Conservation (phyloP, 768 basidiomycete species). For the Lentinus brumalis region DNA sequence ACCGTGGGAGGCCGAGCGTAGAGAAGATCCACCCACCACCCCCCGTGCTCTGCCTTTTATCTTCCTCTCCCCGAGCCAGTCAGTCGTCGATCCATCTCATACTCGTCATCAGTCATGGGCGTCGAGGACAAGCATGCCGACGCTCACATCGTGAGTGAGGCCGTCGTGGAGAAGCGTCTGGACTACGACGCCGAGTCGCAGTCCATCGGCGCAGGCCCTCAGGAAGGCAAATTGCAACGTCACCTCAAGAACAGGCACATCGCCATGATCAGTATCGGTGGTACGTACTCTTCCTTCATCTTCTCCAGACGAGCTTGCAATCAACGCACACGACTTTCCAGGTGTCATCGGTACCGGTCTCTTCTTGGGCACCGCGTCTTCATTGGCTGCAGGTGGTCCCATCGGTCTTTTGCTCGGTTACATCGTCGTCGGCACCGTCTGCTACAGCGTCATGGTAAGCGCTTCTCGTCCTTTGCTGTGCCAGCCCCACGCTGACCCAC, state of each 20-base stretch:
- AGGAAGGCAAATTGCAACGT: slow-evolving; percentile 24
- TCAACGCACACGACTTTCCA: slow-evolving; percentile 10
- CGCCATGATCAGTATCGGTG: slow-evolving; percentile 70
- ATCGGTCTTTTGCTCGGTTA: slow-evolving; percentile 78
- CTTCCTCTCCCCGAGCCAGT: neutral
- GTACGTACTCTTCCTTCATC: slow-evolving; percentile 7
- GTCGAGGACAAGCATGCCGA: slow-evolving; percentile 13
- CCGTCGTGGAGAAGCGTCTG: slow-evolving; percentile 14
- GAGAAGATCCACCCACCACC: slow-evolving; percentile 5
- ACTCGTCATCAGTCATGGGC: slow-evolving; percentile 10
- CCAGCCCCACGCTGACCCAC: neutral
- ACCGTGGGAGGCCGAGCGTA: neutral
- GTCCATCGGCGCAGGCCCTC: slow-evolving; percentile 1
- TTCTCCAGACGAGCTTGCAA: neutral
- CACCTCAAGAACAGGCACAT: slow-evolving; percentile 64
- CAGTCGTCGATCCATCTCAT: slow-evolving; percentile 1
- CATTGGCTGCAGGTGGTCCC: slow-evolving; percentile 46
- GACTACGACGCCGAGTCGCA: slow-evolving; percentile 21
- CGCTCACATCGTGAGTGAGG: slow-evolving; percentile 8
- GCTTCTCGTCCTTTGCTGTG: neutral
- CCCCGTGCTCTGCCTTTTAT: neutral
- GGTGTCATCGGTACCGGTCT: slow-evolving; percentile 48
- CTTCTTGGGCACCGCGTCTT: slow-evolving; percentile 53
- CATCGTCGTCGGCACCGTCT: slow-evolving; percentile 61
- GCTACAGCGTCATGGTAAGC: slow-evolving; percentile 70